These are phyloP conservation scores for Ploettnerulaceae sp. DNA, from an alignment of 2,329 filamentous ascomycete genomes.

Conservation along the genomic window DNA sequence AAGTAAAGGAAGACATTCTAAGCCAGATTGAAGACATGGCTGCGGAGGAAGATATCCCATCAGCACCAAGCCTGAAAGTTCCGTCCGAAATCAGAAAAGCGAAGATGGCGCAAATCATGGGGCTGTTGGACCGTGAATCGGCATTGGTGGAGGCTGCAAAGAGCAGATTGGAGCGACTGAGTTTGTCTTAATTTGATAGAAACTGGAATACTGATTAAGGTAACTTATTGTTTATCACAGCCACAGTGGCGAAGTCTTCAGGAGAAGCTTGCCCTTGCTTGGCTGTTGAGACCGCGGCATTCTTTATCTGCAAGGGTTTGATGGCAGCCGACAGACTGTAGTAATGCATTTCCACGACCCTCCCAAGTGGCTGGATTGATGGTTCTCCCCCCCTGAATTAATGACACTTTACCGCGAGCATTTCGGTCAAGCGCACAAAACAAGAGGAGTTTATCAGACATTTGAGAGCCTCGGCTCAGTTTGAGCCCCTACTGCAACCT, in stretches of 20 bases:
- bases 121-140: conserved; percentile 59
- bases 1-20: conserved; percentile 38
- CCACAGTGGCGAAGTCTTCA: neutral
- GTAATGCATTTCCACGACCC: too few species aligned
- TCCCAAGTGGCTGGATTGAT: too few species aligned
- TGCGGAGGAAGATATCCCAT: conserved; percentile 17
- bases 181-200: conserved; percentile 12
- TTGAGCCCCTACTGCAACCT: too few species aligned
- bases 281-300: too few species aligned
- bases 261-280: too few species aligned
- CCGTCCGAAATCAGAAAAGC: conserved; percentile 56
- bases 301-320: too few species aligned
- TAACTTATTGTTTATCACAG: neutral
- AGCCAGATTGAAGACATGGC: conserved; percentile 29
- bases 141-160: conserved; percentile 64
- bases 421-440: too few species aligned
- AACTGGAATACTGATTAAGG: neutral
- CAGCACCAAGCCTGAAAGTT: conserved; percentile 36
- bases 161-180: conserved; percentile 55
- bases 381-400: too few species aligned
- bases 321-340: too few species aligned
- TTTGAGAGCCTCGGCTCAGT: too few species aligned
- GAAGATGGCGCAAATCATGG: conserved; percentile 60
- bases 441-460: too few species aligned
- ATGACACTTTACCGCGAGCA: too few species aligned